phyloP scores from a whole-genome alignment of 768 basidiomycete species.

The Leucosporidium creatinivorum region DNA sequence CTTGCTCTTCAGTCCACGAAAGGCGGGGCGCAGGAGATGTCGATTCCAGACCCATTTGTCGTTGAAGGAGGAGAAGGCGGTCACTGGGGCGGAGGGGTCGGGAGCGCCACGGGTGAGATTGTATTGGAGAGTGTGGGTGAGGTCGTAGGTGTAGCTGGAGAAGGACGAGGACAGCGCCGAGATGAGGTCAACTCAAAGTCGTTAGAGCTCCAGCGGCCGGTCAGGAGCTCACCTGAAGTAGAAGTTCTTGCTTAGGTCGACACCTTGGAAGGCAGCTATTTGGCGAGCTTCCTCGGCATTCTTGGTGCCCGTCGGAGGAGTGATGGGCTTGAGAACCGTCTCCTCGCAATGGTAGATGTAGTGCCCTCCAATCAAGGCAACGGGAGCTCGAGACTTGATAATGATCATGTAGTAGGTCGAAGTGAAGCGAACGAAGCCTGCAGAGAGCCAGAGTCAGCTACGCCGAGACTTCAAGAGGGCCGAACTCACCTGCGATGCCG shows the following conservation, averaged over 20 bases:
- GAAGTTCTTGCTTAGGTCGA: constrained; percentile 98
- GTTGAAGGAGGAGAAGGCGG: constrained; percentile 50
- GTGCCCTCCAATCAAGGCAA: constrained; percentile 88
- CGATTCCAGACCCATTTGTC: constrained; percentile 94
- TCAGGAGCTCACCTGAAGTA: constrained; percentile 69
- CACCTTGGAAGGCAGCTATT: constrained; percentile 86
- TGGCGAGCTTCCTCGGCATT: constrained; percentile 46
- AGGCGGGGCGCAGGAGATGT: constrained; percentile 68
- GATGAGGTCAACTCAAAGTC: not conserved
- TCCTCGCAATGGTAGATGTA: constrained; percentile 94
- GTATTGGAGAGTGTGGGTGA: constrained; percentile 89
- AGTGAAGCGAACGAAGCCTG: constrained; percentile 88
- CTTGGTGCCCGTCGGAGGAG: not conserved
- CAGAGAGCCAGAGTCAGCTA: not conserved
- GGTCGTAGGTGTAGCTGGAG: constrained; percentile 86
- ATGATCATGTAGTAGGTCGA: constrained; percentile 94
- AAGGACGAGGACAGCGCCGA: not conserved
- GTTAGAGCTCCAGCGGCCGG: not conserved
- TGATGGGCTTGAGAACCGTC: constrained; percentile 70
- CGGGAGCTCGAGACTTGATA: constrained; percentile 80
- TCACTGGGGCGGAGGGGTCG: not conserved
- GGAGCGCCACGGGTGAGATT: constrained; percentile 51
- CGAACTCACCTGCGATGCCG: constrained; percentile 63
- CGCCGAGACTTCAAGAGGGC: not conserved
- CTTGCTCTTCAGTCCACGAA: constrained; percentile 48